Percentiles rank a stretch among this genome's conserved stretches.
phyloP scores from a whole-genome alignment of 352 stramenopile genomes.

The Globisporangium perplexum region DNA sequence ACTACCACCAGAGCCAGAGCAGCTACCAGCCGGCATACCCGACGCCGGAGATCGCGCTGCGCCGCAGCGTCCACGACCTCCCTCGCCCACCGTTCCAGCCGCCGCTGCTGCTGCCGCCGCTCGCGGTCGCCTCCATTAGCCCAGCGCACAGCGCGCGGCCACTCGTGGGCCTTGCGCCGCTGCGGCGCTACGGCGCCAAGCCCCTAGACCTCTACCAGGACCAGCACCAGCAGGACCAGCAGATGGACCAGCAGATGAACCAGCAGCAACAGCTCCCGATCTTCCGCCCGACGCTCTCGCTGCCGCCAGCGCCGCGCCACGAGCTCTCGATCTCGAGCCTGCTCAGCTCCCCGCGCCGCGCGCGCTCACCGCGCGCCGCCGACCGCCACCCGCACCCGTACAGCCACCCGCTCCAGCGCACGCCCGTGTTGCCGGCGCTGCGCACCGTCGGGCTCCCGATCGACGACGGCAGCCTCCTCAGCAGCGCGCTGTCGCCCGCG shows the following conservation, averaged over 20 bases:
- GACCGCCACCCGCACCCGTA: conserved; percentile 2
- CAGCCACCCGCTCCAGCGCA: not conserved
- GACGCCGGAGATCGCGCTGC: conserved; percentile 8
- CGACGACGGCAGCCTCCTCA: not conserved
- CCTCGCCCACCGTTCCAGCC: conserved; percentile 7
- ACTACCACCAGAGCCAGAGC: not conserved
- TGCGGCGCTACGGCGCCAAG: conserved; percentile 19
- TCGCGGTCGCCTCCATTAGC: conserved; percentile 32
- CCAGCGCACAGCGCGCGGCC: conserved; percentile 36
- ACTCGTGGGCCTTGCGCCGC: conserved; percentile 26
- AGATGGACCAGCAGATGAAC: conserved; percentile 61
- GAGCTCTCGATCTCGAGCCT: conserved; percentile 16
- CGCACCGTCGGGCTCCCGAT: conserved; percentile 1
- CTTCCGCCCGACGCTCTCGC: conserved; percentile 1
- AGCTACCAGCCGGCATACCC: not conserved
- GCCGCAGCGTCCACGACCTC: conserved; percentile 11
- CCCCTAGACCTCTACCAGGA: conserved; percentile 43
- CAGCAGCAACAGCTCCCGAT: conserved; percentile 17
- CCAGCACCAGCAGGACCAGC: conserved; percentile 47
- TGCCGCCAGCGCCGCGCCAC: conserved; percentile 4
- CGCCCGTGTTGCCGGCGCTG: conserved; percentile 7
- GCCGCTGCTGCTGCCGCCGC: conserved; percentile 25
- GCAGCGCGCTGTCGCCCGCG: not conserved
- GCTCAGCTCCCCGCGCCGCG: conserved; percentile 1
- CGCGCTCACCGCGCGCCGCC: not conserved